Evolutionary conservation across 2,329 filamentous ascomycete genomes (phyloP).

Genomic region (Juglanconis oblonga): DNA sequence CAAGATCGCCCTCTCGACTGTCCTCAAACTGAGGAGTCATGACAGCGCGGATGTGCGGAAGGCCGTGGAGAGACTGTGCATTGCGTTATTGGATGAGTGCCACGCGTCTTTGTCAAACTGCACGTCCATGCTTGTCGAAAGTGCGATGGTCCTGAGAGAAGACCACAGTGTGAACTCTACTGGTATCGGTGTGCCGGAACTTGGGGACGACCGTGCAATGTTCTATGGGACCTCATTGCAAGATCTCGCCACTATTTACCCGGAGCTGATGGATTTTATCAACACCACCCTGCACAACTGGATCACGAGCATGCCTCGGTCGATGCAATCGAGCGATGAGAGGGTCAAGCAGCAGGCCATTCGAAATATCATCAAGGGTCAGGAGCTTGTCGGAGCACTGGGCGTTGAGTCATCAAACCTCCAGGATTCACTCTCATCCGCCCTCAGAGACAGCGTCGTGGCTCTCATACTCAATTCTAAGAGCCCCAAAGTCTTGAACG

Average conservation of each 20-base stretch:
- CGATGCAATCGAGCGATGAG: conserved; percentile 84
- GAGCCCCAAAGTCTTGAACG: conserved; percentile 28
- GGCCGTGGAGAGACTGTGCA: conserved; percentile 68
- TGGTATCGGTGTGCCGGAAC: not conserved
- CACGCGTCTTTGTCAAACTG: conserved; percentile 69
- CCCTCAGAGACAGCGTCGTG: conserved; percentile 71
- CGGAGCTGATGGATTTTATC: conserved; percentile 51
- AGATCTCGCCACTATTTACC: conserved; percentile 52
- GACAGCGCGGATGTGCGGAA: conserved; percentile 65
- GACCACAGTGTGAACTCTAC: conserved; percentile 36
- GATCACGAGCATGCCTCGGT: conserved; percentile 73
- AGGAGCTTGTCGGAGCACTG: conserved; percentile 62
- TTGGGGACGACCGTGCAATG: conserved; percentile 20
- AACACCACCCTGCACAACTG: conserved; percentile 74
- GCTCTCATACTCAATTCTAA: conserved; percentile 36
- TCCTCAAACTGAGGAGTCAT: conserved; percentile 73
- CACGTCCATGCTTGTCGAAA: conserved; percentile 72
- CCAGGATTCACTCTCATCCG: conserved; percentile 63
- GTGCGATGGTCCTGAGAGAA: conserved; percentile 65
- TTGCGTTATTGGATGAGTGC: conserved; percentile 76
- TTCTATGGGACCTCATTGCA: conserved; percentile 49
- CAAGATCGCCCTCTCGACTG: conserved; percentile 74
- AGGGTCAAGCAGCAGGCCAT: conserved; percentile 70
- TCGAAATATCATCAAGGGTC: conserved; percentile 71
- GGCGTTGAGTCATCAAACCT: conserved; percentile 64